Evolutionary conservation across 116 monocot species (phyloP).

Genomic region (Cymodocea nodosa): DNA sequence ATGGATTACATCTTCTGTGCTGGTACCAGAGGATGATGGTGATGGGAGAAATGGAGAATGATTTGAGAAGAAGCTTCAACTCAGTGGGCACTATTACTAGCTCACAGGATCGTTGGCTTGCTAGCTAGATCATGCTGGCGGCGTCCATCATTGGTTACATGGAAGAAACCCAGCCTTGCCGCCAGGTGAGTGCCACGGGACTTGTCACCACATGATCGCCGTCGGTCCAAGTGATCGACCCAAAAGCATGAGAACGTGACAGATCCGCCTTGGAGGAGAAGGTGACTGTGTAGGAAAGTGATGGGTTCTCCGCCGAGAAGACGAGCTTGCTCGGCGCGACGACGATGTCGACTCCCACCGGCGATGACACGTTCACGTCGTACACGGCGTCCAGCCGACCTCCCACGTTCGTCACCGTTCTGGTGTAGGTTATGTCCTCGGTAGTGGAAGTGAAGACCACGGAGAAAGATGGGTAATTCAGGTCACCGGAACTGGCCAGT

Average conservation of each 20-base stretch:
- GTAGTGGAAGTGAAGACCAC: constrained; percentile 31
- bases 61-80: too few relatives aligned
- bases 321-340: constrained; percentile 59
- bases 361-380: constrained; percentile 29
- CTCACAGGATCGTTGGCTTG: too few relatives aligned
- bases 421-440: constrained; percentile 32
- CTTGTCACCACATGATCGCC: constrained; percentile 54
- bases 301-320: constrained; percentile 33
- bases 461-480: constrained; percentile 85
- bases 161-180: constrained; percentile 13
- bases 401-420: constrained; percentile 69
- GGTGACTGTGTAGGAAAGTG: constrained; percentile 39
- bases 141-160: constrained; percentile 1
- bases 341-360: constrained; percentile 36
- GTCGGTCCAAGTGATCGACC: constrained; percentile 62
- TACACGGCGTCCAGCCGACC: constrained; percentile 20
- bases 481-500: constrained; percentile 39
- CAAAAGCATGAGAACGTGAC: constrained; percentile 24
- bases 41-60: too few relatives aligned
- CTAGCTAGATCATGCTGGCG: too few relatives aligned
- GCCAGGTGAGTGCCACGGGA: constrained; percentile 57
- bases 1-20: too few relatives aligned
- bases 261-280: constrained; percentile 20
- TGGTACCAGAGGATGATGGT: too few relatives aligned
- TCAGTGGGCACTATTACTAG: too few relatives aligned